Percentiles rank a stretch among this genome's conserved stretches.
Evolutionary conservation across 768 basidiomycete genomes (phyloP).

Genomic region (Phanerochaete sordida): DNA sequence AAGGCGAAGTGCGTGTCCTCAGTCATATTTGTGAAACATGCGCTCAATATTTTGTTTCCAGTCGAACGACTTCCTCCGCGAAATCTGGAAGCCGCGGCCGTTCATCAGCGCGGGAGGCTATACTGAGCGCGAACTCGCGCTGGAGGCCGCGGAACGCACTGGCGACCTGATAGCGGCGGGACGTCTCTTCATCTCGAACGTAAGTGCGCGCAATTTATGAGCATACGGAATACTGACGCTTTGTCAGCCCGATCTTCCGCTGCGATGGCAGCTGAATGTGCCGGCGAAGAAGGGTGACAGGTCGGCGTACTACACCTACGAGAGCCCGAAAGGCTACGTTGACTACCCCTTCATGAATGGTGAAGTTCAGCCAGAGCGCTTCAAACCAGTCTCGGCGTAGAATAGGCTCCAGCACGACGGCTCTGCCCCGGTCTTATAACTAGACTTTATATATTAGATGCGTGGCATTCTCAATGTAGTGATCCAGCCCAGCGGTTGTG

Average conservation of each 20-base stretch:
- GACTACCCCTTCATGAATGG: conserved; percentile 17
- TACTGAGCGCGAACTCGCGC: conserved; percentile 15
- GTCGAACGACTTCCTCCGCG: conserved; percentile 18
- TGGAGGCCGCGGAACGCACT: conserved; percentile 14
- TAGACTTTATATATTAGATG: too few relatives aligned
- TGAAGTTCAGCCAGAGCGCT: background rate
- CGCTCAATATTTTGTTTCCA: background rate
- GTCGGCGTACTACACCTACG: conserved; percentile 4
- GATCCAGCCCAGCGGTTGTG: too few relatives aligned
- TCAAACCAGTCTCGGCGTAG: too few relatives aligned
- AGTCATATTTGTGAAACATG: background rate
- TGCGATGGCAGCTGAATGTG: conserved; percentile 14
- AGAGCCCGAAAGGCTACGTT: conserved; percentile 9
- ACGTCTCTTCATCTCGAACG: conserved; percentile 11
- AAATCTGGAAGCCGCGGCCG: conserved; percentile 22
- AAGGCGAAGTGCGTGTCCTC: conserved; percentile 14
- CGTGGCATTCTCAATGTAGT: too few relatives aligned
- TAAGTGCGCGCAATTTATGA: too few relatives aligned
- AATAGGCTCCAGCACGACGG: too few relatives aligned
- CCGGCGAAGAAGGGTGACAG: conserved; percentile 4
- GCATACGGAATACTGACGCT: too few relatives aligned
- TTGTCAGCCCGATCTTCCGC: too few relatives aligned
- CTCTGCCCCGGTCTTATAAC: too few relatives aligned
- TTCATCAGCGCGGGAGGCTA: conserved; percentile 24
- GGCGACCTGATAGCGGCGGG: conserved; percentile 9